Evolutionary conservation across 257 asterid genomes (phyloP).

Genomic region (Scutellaria baicalensis): DNA sequence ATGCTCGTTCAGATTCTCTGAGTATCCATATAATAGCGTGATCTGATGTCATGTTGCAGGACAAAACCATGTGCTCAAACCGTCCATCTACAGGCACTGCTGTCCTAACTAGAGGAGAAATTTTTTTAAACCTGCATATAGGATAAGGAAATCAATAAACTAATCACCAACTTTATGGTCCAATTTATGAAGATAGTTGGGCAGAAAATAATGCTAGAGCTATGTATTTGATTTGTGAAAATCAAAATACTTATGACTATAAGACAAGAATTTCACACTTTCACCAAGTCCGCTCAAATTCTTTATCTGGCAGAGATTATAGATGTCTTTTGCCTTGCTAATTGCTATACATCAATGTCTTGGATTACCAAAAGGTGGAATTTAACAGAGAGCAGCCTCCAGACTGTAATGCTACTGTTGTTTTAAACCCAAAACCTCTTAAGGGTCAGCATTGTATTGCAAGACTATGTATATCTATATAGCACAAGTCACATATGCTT

Average conservation of each 20-base stretch:
- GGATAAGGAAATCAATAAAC: not conserved
- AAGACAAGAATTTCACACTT: not conserved
- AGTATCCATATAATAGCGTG: constrained; percentile 72
- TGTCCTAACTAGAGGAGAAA: constrained; percentile 69
- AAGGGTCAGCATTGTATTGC: not conserved
- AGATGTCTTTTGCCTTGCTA: not conserved
- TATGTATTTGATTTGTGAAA: not conserved
- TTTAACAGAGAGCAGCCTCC: not conserved
- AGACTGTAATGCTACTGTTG: not conserved
- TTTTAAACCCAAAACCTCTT: not conserved
- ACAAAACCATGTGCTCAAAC: constrained; percentile 92
- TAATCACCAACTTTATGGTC: not conserved
- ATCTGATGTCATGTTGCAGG: constrained; percentile 79
- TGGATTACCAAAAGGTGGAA: not conserved
- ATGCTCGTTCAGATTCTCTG: constrained; percentile 67
- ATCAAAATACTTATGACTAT: not conserved
- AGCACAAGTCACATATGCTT: not conserved
- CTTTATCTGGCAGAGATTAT: not conserved
- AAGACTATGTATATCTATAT: not conserved
- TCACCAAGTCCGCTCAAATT: not conserved
- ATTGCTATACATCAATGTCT: not conserved
- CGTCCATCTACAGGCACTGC: constrained; percentile 98
- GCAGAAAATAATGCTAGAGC: not conserved
- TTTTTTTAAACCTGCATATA: constrained; percentile 57
- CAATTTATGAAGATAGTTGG: not conserved